These are phyloP conservation scores for Colletotrichum godetiae DNA, from an alignment of 2,329 filamentous ascomycete genomes.

Conservation along the genomic window DNA sequence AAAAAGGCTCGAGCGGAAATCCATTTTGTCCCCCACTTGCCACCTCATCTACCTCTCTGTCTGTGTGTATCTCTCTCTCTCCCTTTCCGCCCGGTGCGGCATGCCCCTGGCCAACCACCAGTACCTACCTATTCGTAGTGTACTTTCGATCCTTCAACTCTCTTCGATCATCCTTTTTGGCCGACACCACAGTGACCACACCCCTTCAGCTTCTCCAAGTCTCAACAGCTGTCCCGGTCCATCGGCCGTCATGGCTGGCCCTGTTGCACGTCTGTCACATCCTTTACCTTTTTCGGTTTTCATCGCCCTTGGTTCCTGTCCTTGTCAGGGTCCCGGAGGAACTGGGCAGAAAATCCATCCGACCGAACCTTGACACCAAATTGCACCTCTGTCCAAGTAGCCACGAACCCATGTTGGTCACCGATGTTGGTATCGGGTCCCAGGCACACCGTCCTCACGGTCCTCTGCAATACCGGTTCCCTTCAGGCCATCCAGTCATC, in stretches of 20 bases:
- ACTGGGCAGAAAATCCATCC: slow-evolving; percentile 25
- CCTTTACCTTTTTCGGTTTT: not conserved
- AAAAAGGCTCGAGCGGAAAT: no score
- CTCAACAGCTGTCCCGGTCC: not conserved
- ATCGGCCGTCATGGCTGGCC: slow-evolving; percentile 6
- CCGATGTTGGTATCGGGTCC: not conserved
- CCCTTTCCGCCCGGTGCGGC: no score
- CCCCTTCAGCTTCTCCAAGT: slow-evolving; percentile 3
- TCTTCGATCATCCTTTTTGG: no score
- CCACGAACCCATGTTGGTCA: not conserved
- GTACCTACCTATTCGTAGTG: no score
- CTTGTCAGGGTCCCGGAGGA: not conserved
- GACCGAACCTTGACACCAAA: not conserved
- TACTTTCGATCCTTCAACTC: no score
- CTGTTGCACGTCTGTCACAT: slow-evolving; percentile 1
- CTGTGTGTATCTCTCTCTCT: not conserved
- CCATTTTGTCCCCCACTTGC: no score
- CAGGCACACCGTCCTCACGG: not conserved
- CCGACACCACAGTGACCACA: no score
- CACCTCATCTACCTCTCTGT: not conserved
- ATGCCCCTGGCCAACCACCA: no score
- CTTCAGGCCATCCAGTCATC: not conserved
- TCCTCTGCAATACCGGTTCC: not conserved
- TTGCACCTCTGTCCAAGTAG: not conserved
- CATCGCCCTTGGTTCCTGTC: not conserved